Conservation (phyloP, 208 protist species). For the Leishmania gerbilli region DNA sequence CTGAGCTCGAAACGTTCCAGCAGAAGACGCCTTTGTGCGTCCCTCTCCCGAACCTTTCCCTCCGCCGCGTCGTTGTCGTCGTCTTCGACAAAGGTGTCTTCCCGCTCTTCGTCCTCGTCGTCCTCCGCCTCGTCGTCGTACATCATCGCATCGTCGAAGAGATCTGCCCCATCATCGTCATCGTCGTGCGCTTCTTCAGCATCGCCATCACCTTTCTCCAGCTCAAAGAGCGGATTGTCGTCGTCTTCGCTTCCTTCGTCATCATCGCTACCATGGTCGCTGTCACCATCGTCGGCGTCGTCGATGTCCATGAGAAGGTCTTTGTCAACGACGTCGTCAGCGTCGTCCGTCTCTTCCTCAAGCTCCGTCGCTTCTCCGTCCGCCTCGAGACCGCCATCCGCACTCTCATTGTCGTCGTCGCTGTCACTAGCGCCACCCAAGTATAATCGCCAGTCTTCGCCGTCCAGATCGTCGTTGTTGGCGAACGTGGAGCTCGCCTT, state of each 20-base stretch:
- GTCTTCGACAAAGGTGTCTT: constrained; percentile 23
- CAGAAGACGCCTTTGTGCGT: constrained; percentile 24
- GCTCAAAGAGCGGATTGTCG: constrained; percentile 36
- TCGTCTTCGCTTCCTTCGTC: constrained; percentile 28
- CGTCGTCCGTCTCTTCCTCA: constrained; percentile 35
- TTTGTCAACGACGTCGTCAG: constrained; percentile 39
- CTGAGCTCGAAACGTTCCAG: constrained; percentile 33
- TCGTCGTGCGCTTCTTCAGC: constrained; percentile 18
- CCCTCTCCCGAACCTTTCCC: background rate
- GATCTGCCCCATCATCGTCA: constrained; percentile 38
- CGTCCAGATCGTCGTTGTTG: constrained; percentile 16
- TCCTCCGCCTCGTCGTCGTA: constrained; percentile 25
- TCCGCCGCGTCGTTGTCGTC: constrained; percentile 25
- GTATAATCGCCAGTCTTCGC: constrained; percentile 43
- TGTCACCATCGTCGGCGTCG: constrained; percentile 24
- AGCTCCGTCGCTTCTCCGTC: constrained; percentile 16
- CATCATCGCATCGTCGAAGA: constrained; percentile 28
- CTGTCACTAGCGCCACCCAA: constrained; percentile 18
- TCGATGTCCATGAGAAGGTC: constrained; percentile 36
- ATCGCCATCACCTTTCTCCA: constrained; percentile 21
- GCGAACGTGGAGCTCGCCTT: background rate
- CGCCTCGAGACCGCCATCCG: background rate
- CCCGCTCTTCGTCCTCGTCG: constrained; percentile 32
- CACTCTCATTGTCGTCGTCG: constrained; percentile 6
- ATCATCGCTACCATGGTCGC: constrained; percentile 19